These are phyloP conservation scores for Turritis glabra DNA, from an alignment of 345 rosid species.

Conservation along the genomic window DNA sequence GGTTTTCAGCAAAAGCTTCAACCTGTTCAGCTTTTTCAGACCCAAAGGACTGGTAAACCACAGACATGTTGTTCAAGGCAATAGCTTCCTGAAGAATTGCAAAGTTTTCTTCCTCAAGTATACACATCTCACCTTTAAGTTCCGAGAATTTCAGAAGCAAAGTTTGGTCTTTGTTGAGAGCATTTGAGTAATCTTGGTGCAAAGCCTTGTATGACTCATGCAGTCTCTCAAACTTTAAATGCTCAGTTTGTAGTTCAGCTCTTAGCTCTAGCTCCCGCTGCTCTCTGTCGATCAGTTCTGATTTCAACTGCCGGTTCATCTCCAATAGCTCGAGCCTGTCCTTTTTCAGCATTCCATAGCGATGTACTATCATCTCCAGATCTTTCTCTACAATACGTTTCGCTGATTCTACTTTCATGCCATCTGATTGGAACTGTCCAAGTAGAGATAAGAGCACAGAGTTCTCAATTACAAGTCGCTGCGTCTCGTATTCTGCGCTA, in stretches of 20 bases:
- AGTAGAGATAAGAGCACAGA: conserved; percentile 63
- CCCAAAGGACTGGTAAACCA: conserved; percentile 55
- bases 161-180: conserved; percentile 46
- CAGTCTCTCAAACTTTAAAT: conserved; percentile 46
- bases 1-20: conserved; percentile 48
- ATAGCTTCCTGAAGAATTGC: conserved; percentile 53
- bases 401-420: conserved; percentile 54
- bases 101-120: conserved; percentile 63
- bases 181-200: conserved; percentile 54
- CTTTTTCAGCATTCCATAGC: conserved; percentile 44
- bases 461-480: conserved; percentile 70
- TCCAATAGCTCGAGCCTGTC: conserved; percentile 59
- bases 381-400: conserved; percentile 52
- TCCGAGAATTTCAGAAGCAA: conserved; percentile 50
- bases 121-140: conserved; percentile 47
- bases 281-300: conserved; percentile 49
- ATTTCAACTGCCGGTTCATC: conserved; percentile 57
- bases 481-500: conserved; percentile 59
- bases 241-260: conserved; percentile 47
- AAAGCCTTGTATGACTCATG: conserved; percentile 51
- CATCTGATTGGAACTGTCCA: conserved; percentile 53
- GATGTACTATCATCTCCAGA: conserved; percentile 40
- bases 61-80: conserved; percentile 48
- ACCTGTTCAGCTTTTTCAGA: conserved; percentile 57
- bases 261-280: conserved; percentile 46